Evolutionary conservation across 192 early-diverging fungal genomes (phyloP).

Genomic region (Coemansia sp.): DNA sequence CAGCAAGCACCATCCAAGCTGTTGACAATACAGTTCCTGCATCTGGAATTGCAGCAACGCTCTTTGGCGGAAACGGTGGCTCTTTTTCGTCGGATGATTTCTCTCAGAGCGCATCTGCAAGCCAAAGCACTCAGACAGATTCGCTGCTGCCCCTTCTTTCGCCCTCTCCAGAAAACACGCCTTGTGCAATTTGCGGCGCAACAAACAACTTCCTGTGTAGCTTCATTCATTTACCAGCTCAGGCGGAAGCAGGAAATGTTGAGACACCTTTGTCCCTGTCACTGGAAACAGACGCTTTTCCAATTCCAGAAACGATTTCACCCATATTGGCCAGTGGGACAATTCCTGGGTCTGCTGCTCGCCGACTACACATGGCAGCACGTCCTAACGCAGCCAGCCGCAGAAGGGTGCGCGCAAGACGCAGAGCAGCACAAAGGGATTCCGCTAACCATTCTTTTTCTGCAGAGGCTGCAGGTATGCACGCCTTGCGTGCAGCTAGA

Average conservation of each 20-base stretch:
- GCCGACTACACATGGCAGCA: neutral
- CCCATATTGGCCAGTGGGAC: neutral
- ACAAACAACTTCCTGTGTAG: neutral
- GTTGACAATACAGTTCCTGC: neutral
- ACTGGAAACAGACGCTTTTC: neutral
- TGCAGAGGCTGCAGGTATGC: neutral
- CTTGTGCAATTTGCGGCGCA: neutral
- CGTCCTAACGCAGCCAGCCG: neutral
- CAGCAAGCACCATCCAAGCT: neutral
- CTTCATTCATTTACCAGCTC: neutral
- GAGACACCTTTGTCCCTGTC: neutral
- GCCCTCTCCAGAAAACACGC: neutral
- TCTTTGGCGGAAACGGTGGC: neutral
- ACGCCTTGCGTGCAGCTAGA: neutral
- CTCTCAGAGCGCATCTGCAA: neutral
- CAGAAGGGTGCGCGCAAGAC: neutral
- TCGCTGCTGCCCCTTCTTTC: neutral
- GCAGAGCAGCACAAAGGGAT: neutral
- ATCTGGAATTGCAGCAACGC: neutral
- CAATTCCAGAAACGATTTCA: neutral
- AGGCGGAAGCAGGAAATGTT: neutral
- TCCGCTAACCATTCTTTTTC: neutral
- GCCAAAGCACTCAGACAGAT: neutral
- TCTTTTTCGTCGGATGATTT: neutral
- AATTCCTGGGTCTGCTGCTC: neutral